A percentile compares a stretch with the other conserved stretches of the same genome.
Conservation (phyloP, 768 basidiomycete genomes). For the Amanita thiersii region DNA sequence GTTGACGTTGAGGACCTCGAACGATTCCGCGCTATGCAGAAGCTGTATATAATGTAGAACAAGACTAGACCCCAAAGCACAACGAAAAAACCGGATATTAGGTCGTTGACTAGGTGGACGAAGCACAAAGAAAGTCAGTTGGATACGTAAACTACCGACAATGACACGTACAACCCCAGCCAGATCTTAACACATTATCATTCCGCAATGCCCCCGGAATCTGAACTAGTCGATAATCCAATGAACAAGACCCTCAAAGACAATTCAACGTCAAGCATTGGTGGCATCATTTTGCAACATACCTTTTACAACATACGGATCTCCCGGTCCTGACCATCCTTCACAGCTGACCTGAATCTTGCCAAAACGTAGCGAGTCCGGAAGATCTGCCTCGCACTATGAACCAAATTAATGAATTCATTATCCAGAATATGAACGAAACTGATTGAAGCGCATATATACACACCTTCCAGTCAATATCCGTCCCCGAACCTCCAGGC, state of each 20-base stretch:
- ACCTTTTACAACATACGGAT: constrained; percentile 84
- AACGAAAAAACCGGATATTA: constrained; percentile 42
- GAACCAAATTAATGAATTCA: constrained; percentile 1
- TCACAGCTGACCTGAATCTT: constrained; percentile 84
- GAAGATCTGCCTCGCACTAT: constrained; percentile 87
- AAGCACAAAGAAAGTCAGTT: neutral
- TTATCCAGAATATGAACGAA: neutral
- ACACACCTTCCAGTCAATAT: constrained; percentile 92
- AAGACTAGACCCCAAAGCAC: constrained; percentile 49
- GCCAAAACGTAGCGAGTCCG: constrained; percentile 75
- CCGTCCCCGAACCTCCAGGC: constrained; percentile 61
- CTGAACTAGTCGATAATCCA: constrained; percentile 77
- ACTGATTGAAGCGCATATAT: constrained; percentile 15
- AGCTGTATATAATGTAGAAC: constrained; percentile 47
- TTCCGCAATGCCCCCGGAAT: constrained; percentile 43
- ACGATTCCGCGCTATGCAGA: constrained; percentile 25
- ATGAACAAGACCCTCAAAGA: constrained; percentile 68
- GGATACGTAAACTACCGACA: neutral
- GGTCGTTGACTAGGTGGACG: constrained; percentile 33
- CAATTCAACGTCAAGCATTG: neutral
- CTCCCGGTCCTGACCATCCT: constrained; percentile 80
- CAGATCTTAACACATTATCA: constrained; percentile 19
- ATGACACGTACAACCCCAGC: constrained; percentile 19
- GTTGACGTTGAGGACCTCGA: constrained; percentile 12
- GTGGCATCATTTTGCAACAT: constrained; percentile 6